Evolutionary conservation across 495 filamentous ascomycete genomes (phyloP), one percentile per base, ranked within the genome.

Genomic region (Aspergillus sclerotioniger): DNA sequence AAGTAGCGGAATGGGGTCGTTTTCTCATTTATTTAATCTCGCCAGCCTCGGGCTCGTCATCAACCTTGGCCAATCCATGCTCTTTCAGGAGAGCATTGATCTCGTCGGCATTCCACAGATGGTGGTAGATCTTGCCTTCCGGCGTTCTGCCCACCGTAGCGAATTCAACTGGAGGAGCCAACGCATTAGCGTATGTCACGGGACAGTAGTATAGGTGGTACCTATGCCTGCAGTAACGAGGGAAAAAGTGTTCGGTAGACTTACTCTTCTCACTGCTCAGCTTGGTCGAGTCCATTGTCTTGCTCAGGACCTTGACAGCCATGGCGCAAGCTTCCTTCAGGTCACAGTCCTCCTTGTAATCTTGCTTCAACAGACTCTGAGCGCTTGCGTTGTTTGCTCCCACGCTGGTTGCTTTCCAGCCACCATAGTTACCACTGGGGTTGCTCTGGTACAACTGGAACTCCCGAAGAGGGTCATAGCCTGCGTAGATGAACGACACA

Each of bases 371-470:
- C 68, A 99, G 77, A 77, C 91, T 96, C 78, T 97, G 93, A 25
- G 95, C 95, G 66, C 90, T 95, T 49, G 95, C 94, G 71, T 98
- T 97, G 82, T 98, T 98, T 59, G 95, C 94, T 33, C 94, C 94
- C 20, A 96, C 90, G 63, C 91, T 96, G 54, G 94, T 99, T 13
- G 94, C 94, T 77, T 98, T 98, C 94, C 94, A 99, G 48, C 94
- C 94, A 52, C 94, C 94, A 68, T 99, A 99, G 77, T 99, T 99
- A 59, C 94, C 94, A 66, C 90, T 95, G n/a, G 94, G 94, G 76
- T 99, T 99, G 82, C 92, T 96, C 73, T 97, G 91, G 81, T 99
- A 99, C 57, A 99, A 82, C 79, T 99, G 94, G 82, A 99, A 99
- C 69, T 98, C 88, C 58, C 91, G 85, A 70, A 92, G 90, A 45